Evolutionary conservation across 2,329 filamentous ascomycete genomes (phyloP).

Genomic region (Sclerotinia glacialis): DNA sequence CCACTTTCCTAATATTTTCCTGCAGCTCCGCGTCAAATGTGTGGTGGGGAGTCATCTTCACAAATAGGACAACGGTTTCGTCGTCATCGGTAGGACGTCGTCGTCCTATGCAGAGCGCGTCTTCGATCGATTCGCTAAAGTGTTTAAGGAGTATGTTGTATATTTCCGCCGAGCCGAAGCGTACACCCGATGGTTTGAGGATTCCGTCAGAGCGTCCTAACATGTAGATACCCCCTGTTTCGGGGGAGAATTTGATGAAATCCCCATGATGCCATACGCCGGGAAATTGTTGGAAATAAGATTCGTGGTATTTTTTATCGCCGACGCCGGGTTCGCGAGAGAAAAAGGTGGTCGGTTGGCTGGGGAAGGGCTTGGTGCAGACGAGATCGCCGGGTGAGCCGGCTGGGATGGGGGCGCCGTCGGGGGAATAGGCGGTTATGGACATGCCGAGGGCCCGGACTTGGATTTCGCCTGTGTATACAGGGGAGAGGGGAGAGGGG

Average conservation of each 20-base stretch:
- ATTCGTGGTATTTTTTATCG: slow-evolving; percentile 69
- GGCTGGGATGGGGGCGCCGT: slow-evolving; percentile 43
- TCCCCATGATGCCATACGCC: slow-evolving; percentile 91
- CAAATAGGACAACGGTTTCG: slow-evolving; percentile 69
- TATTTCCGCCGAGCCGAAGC: slow-evolving; percentile 92
- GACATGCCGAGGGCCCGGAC: slow-evolving; percentile 77
- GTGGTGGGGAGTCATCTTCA: slow-evolving; percentile 60
- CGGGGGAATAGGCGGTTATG: slow-evolving; percentile 58
- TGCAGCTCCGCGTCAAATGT: slow-evolving; percentile 59
- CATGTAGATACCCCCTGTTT: slow-evolving; percentile 81
- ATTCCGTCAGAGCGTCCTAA: slow-evolving; percentile 89
- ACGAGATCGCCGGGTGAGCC: slow-evolving; percentile 83
- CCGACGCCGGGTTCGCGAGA: slow-evolving; percentile 47
- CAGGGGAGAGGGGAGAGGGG: slow-evolving; percentile 72
- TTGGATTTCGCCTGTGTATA: slow-evolving; percentile 72
- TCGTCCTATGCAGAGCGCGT: slow-evolving; percentile 83
- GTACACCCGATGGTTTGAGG: slow-evolving; percentile 84
- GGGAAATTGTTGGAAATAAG: slow-evolving; percentile 84
- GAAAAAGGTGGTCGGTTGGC: slow-evolving; percentile 88
- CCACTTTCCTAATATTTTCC: slow-evolving; percentile 60
- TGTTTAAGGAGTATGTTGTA: slow-evolving; percentile 89
- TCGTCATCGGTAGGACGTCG: slow-evolving; percentile 48
- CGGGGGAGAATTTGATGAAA: slow-evolving; percentile 70
- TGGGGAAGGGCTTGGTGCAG: slow-evolving; percentile 82
- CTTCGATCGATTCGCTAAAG: slow-evolving; percentile 74